phyloP scores from a whole-genome alignment of 1,284 basidiomycete species.

The Athelia psychrophila region DNA sequence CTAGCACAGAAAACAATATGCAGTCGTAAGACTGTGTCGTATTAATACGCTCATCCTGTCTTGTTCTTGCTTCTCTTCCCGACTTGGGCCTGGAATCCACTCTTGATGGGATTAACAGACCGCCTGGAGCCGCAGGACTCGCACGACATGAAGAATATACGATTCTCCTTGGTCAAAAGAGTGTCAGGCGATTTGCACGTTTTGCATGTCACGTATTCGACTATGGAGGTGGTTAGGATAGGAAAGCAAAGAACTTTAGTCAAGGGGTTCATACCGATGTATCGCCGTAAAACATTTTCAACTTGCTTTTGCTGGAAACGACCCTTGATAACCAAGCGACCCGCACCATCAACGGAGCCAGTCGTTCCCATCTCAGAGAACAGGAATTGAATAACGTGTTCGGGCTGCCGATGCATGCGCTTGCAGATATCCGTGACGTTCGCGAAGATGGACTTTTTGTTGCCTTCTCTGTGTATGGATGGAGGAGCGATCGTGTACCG shows the following conservation, averaged over 20 bases:
- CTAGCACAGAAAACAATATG: too few relatives aligned
- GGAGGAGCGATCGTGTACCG: slow-evolving; percentile 99
- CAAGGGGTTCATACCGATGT: slow-evolving; percentile 77
- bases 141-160: slow-evolving; percentile 99
- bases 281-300: slow-evolving; percentile 94
- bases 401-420: slow-evolving; percentile 98
- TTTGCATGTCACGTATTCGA: slow-evolving; percentile 99
- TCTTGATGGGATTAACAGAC: slow-evolving; percentile 96
- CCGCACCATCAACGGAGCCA: slow-evolving; percentile 91
- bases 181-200: slow-evolving; percentile 99
- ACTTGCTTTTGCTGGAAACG: slow-evolving; percentile 99
- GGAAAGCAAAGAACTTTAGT: slow-evolving; percentile 2
- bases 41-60: slow-evolving; percentile 33
- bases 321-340: slow-evolving; percentile 95
- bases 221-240: slow-evolving; percentile 37
- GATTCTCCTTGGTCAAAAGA: slow-evolving; percentile 94
- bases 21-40: too few relatives aligned
- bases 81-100: slow-evolving; percentile 97
- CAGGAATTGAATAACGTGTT: slow-evolving; percentile 97
- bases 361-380: slow-evolving; percentile 99
- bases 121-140: slow-evolving; percentile 91
- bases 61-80: slow-evolving; percentile 79
- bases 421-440: slow-evolving; percentile 98
- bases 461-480: slow-evolving; percentile 89
- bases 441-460: slow-evolving; percentile 96